Percentiles rank a stretch among this genome's conserved stretches.
These are phyloP conservation scores for Candida qinlingensis DNA, from an alignment of 805 yeast genomes.

Conservation along the genomic window DNA sequence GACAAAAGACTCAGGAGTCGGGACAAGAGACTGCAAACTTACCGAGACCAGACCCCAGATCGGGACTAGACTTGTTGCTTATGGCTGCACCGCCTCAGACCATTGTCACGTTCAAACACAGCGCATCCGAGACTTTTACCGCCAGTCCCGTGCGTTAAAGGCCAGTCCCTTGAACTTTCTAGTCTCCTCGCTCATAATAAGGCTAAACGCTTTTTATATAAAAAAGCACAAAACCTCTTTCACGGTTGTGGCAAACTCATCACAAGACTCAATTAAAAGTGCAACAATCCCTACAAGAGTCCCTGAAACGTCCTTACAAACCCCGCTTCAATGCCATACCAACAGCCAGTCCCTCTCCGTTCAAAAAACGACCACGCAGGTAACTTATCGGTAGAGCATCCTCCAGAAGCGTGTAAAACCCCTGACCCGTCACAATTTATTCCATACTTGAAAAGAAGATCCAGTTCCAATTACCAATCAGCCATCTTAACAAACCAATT, in stretches of 20 bases:
- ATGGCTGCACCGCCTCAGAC: background rate
- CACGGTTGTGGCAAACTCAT: too few species aligned
- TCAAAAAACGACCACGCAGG: background rate
- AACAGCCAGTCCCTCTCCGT: background rate
- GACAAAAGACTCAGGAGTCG: background rate
- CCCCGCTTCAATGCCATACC: background rate
- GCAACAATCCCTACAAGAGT: background rate
- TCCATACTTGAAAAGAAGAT: conserved; percentile 3
- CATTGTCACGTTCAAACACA: background rate
- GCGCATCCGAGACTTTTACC: background rate
- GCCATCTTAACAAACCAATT: conserved; percentile 4
- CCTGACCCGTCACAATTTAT: conserved; percentile 7
- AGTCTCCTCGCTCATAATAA: too few species aligned
- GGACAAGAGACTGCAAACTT: background rate
- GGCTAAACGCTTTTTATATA: too few species aligned
- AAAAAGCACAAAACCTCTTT: too few species aligned
- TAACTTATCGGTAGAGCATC: conserved; percentile 1
- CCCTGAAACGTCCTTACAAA: too few species aligned
- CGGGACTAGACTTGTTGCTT: background rate
- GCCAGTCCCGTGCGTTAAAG: background rate
- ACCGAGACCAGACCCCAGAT: background rate
- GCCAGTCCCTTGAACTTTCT: too few species aligned
- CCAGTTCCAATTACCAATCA: conserved; percentile 6
- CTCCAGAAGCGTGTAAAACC: conserved; percentile 15
- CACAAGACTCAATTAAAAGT: background rate